These are phyloP conservation scores for Euphrasia confusa DNA, from an alignment of 257 asterid species.

Conservation along the genomic window DNA sequence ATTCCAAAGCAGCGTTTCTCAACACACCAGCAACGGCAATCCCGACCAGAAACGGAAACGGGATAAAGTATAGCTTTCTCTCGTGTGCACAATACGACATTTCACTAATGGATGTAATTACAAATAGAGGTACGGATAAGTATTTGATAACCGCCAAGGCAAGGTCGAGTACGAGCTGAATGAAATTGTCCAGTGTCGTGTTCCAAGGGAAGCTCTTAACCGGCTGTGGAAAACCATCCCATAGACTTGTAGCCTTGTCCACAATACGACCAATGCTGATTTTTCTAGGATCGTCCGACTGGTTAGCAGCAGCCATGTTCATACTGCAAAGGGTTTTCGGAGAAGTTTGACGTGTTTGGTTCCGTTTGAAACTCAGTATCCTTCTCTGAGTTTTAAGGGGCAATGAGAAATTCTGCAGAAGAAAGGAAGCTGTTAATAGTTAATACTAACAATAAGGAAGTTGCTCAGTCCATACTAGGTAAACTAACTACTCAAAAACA, in stretches of 20 bases:
- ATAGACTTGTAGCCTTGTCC: slow-evolving; percentile 53
- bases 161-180: slow-evolving; percentile 70
- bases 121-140: slow-evolving; percentile 55
- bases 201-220: slow-evolving; percentile 87
- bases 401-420: slow-evolving; percentile 38
- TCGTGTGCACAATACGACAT: slow-evolving; percentile 95
- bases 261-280: slow-evolving; percentile 31
- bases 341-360: slow-evolving; percentile 24
- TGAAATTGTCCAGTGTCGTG: slow-evolving; percentile 54
- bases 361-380: slow-evolving; percentile 35
- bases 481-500: not conserved
- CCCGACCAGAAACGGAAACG: slow-evolving; percentile 73
- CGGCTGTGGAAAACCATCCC: slow-evolving; percentile 72
- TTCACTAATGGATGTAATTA: slow-evolving; percentile 67
- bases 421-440: not conserved
- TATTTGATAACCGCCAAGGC: slow-evolving; percentile 51
- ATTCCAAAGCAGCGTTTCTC: slow-evolving; percentile 56
- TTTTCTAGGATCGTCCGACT: slow-evolving; percentile 47
- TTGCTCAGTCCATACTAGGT: not conserved
- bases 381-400: slow-evolving; percentile 29
- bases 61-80: slow-evolving; percentile 61
- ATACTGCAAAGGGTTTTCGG: slow-evolving; percentile 40
- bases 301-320: slow-evolving; percentile 62
- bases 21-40: slow-evolving; percentile 63
- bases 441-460: not conserved